Evolutionary conservation across 2,329 filamentous ascomycete species (phyloP), one percentile per base, ranked within the genome.

Genomic region (Cordyceps javanica): DNA sequence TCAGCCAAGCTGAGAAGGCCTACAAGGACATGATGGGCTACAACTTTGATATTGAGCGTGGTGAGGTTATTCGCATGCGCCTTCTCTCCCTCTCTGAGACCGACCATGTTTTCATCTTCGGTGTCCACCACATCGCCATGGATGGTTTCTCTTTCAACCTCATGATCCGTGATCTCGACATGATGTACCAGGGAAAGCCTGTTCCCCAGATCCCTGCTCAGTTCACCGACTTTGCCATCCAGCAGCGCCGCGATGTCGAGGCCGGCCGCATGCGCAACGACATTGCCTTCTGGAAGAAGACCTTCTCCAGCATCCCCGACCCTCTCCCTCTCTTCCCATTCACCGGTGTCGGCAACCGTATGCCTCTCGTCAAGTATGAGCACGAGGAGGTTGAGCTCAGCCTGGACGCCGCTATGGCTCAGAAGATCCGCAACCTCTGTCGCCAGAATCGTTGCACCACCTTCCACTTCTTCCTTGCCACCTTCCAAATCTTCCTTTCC

Each of bases 121-220:
- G 67, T 5, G 72, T 71, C 42, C 79, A 82, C 60, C 79, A 82
- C 62, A 80, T 82, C 38, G 68, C 71, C 42, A 73, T 82, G 70
- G 80, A 83, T 59, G 77, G 75, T 1, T 61, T 75, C 36, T 77
- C 77, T 52, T 73, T 72, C 11, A 63, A 75, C 25, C 61, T 80
- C 5, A 65, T 82, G 32, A 60, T 79, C 21, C 45, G 61, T 1
- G 77, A 82, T 41, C 60, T 82, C 25, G 68, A 76, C 25, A 71
- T 67, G 51, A 69, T 65, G 0, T 82, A 81, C 64, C 66, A 67
- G n/a, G 60, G 55, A 25, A 58, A 61, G 30, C 62, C 28, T 9
- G 54, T 60, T 48, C 63, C 64, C 2, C 44, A 60, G 36, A 59
- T 59, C 4, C 73, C 76, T n/a, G 50, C 45, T 30, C 58, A 59